These are phyloP conservation scores for Candida quercuum DNA, from an alignment of 805 yeast genomes.

Conservation along the genomic window DNA sequence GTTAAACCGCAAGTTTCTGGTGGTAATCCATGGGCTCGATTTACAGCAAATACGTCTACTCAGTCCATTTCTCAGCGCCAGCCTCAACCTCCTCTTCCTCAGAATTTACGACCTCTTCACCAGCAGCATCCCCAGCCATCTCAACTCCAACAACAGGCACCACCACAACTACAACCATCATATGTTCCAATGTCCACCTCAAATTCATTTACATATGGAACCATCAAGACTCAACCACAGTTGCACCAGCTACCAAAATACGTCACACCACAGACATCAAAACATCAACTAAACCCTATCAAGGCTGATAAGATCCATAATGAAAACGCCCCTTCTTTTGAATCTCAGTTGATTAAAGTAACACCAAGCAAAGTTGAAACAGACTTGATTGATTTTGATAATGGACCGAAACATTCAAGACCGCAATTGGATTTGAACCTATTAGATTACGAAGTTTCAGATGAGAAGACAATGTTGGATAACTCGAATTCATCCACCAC, in stretches of 20 bases:
- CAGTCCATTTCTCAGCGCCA: conserved; percentile 1
- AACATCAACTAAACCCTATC: not conserved
- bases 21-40: conserved; percentile 18
- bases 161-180: not conserved
- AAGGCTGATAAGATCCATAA: not conserved
- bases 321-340: not conserved
- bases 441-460: conserved; percentile 13
- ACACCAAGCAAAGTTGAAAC: conserved; percentile 4
- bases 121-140: not conserved
- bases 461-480: not conserved
- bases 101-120: not conserved
- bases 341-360: conserved; percentile 5
- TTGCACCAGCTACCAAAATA: not conserved
- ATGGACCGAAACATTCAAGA: conserved; percentile 7
- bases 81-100: not conserved
- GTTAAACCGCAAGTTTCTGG: conserved; percentile 16
- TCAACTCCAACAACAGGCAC: not conserved
- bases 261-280: not conserved
- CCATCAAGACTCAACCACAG: not conserved
- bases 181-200: not conserved
- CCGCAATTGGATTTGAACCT: conserved; percentile 17
- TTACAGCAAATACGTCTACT: not conserved
- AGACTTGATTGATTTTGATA: conserved; percentile 16
- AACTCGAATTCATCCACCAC: too few species aligned
- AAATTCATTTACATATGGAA: not conserved